A percentile compares a stretch with the other conserved stretches of the same genome.
Conservation (phyloP, 345 rosid species). For the Brassica cretica region DNA sequence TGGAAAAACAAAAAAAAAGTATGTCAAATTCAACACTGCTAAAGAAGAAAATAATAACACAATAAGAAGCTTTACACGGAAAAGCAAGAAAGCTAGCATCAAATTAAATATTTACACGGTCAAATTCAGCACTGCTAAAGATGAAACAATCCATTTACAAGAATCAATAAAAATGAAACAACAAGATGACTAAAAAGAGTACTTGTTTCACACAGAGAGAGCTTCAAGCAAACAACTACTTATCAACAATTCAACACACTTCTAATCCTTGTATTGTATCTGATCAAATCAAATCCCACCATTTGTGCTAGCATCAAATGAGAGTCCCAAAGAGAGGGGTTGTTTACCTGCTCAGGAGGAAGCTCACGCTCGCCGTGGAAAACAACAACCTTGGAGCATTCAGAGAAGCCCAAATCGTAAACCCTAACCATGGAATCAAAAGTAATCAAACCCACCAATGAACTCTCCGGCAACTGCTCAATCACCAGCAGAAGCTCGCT, state of each 20-base stretch:
- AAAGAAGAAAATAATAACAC: not conserved
- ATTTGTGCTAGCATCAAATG: too few species aligned
- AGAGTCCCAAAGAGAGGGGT: too few species aligned
- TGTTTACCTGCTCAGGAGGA: constrained; percentile 60
- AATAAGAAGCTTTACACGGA: too few species aligned
- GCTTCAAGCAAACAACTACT: constrained; percentile 7
- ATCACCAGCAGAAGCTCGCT: constrained; percentile 69
- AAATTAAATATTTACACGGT: too few species aligned
- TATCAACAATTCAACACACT: not conserved
- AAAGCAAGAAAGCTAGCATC: too few species aligned
- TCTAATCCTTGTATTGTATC: not conserved
- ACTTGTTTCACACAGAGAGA: constrained; percentile 5
- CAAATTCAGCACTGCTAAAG: too few species aligned
- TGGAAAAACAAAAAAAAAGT: not conserved
- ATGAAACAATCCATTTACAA: too few species aligned
- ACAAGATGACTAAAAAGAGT: not conserved
- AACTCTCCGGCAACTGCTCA: constrained; percentile 80
- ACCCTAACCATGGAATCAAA: constrained; percentile 89
- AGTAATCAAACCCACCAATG: constrained; percentile 65
- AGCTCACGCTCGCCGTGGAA: constrained; percentile 80
- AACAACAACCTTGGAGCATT: constrained; percentile 68
- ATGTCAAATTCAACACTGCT: not conserved
- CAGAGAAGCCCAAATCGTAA: constrained; percentile 74
- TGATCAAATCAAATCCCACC: too few species aligned
- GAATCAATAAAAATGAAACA: not conserved